phyloP scores from a whole-genome alignment of 768 basidiomycete species.

The Trametes gibbosa region DNA sequence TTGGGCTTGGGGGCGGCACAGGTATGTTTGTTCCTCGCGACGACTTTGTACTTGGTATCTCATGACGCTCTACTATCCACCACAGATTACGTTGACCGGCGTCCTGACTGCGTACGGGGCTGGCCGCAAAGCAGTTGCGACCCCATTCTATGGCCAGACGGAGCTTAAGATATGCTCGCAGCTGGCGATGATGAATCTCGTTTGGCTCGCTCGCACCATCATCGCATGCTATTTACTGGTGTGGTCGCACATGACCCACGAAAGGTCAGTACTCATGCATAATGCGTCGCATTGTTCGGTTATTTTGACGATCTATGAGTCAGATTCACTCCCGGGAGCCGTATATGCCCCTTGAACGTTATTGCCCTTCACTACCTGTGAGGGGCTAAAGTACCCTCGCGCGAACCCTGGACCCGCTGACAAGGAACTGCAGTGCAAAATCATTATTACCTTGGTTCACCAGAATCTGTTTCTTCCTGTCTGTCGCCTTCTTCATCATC shows the following conservation, averaged over 20 bases:
- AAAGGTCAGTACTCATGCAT: background rate
- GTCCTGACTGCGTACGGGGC: background rate
- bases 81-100: background rate
- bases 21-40: background rate
- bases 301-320: too few species aligned
- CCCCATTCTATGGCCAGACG: background rate
- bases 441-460: background rate
- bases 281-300: too few species aligned
- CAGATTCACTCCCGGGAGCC: background rate
- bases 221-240: background rate
- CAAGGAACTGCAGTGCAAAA: background rate
- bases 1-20: background rate
- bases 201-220: background rate
- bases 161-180: background rate
- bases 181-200: background rate
- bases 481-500: background rate
- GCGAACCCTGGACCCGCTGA: background rate
- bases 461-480: background rate
- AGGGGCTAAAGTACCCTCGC: background rate
- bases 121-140: background rate
- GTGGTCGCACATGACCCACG: background rate
- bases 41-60: too few species aligned
- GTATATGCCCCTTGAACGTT: background rate
- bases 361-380: background rate
- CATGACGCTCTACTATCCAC: background rate